These are phyloP conservation scores for Coemansia furcata DNA, from an alignment of 192 early-diverging fungal species.

Conservation along the genomic window DNA sequence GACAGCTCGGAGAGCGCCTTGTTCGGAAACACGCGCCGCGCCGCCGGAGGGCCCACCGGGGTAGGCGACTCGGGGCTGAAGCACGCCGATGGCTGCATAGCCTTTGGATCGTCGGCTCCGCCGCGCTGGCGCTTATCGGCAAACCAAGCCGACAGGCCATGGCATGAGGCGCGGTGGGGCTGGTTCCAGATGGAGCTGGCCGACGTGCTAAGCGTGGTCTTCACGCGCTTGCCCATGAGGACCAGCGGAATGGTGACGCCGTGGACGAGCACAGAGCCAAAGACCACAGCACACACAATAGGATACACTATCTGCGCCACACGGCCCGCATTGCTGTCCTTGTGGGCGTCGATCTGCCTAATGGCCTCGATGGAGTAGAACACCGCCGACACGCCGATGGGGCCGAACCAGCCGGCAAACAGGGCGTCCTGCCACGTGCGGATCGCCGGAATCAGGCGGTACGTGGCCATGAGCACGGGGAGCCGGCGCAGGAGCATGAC, in stretches of 20 bases:
- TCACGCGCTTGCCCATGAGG: conserved; percentile 56
- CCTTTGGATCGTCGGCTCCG: conserved; percentile 61
- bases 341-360: conserved; percentile 31
- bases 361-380: conserved; percentile 58
- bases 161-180: neutral
- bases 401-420: conserved; percentile 91
- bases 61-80: neutral
- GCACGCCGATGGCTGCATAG: conserved; percentile 21
- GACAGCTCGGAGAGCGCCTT: neutral
- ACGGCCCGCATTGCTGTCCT: conserved; percentile 15
- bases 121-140: neutral
- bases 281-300: conserved; percentile 70
- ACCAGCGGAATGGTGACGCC: conserved; percentile 78
- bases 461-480: conserved; percentile 63
- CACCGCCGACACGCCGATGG: conserved; percentile 70
- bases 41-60: neutral
- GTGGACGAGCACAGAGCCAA: conserved; percentile 81
- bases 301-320: conserved; percentile 44
- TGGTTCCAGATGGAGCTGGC: conserved; percentile 24
- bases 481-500: conserved; percentile 73
- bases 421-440: conserved; percentile 70
- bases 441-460: conserved; percentile 67
- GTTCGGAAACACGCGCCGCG: neutral
- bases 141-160: neutral
- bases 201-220: conserved; percentile 24